These are phyloP conservation scores for Colletotrichum shisoi DNA, from an alignment of 2,329 filamentous ascomycete genomes.

Conservation along the genomic window DNA sequence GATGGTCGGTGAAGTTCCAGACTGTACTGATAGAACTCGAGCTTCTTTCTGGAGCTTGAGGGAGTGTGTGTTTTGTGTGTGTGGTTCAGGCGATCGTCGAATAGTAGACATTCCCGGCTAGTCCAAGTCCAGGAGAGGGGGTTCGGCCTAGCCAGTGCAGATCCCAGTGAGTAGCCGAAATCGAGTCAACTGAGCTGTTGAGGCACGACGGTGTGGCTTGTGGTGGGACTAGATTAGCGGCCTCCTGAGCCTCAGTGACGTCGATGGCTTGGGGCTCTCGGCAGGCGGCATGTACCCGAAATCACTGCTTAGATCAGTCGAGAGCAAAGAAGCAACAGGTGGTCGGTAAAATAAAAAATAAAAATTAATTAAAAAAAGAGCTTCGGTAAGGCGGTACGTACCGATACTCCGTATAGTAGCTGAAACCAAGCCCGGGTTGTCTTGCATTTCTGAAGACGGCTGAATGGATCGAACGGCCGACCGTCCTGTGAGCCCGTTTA, in stretches of 20 bases:
- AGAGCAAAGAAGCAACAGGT: background rate
- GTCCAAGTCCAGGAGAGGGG: slow-evolving; percentile 3
- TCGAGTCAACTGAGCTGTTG: slow-evolving; percentile 24
- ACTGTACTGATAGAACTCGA: slow-evolving; percentile 17
- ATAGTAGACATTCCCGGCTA: background rate
- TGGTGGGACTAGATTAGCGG: slow-evolving; percentile 26
- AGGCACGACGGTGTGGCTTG: slow-evolving; percentile 26
- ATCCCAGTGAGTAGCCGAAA: slow-evolving; percentile 13
- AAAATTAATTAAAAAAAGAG: too few relatives aligned
- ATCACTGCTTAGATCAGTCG: slow-evolving; percentile 10
- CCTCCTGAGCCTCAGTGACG: slow-evolving; percentile 26
- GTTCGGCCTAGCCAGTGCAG: slow-evolving; percentile 11
- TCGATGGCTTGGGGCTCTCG: slow-evolving; percentile 31
- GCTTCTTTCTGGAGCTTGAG: background rate
- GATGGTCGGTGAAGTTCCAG: slow-evolving; percentile 27
- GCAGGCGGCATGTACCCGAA: slow-evolving; percentile 18
- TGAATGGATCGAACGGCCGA: background rate
- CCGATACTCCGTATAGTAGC: too few relatives aligned
- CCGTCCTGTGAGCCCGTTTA: slow-evolving; percentile 21
- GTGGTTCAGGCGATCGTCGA: background rate
- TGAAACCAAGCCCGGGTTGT: slow-evolving; percentile 11
- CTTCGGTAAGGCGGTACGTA: background rate
- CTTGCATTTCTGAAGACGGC: slow-evolving; percentile 18
- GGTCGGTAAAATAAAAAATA: too few relatives aligned
- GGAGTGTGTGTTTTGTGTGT: too few relatives aligned